Conservation (phyloP, 441 rosid species). For the Hura crepitans region DNA sequence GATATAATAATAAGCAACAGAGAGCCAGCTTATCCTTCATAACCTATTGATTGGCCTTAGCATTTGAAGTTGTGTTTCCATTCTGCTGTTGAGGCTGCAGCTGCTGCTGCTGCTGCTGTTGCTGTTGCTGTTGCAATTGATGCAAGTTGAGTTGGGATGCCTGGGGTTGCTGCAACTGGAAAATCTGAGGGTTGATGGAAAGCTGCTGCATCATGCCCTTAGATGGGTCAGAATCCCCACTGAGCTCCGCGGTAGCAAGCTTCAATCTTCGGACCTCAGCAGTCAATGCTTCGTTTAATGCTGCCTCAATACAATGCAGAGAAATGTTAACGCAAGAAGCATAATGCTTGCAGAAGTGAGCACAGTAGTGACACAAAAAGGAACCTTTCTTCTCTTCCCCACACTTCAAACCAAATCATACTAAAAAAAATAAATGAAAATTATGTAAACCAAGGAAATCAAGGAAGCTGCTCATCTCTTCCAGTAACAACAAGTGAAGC, state of each 20-base stretch:
- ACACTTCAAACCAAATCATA: background rate
- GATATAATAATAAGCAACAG: slow-evolving; percentile 6
- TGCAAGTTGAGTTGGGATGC: slow-evolving; percentile 30
- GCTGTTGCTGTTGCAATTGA: slow-evolving; percentile 25
- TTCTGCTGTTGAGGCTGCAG: slow-evolving; percentile 48
- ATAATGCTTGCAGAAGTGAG: background rate
- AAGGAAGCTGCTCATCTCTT: background rate
- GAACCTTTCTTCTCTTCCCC: background rate
- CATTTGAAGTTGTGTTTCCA: slow-evolving; percentile 39
- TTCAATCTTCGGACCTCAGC: slow-evolving; percentile 84
- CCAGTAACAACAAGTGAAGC: background rate
- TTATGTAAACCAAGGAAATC: background rate
- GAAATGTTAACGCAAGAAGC: background rate
- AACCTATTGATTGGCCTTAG: slow-evolving; percentile 53
- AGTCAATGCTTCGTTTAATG: slow-evolving; percentile 79
- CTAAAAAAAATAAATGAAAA: too few species aligned
- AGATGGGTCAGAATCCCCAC: slow-evolving; percentile 50
- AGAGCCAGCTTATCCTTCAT: slow-evolving; percentile 16
- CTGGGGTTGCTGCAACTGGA: slow-evolving; percentile 45
- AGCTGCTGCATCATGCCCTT: slow-evolving; percentile 48
- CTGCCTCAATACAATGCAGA: slow-evolving; percentile 37
- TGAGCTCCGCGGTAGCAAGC: slow-evolving; percentile 49
- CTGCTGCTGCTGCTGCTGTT: slow-evolving; percentile 35
- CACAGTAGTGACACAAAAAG: background rate
- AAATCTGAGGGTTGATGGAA: slow-evolving; percentile 55